Percentiles rank a stretch among this genome's conserved stretches.
Evolutionary conservation across 2,329 filamentous ascomycete species (phyloP).

Genomic region (Ambrosiella beaveri): DNA sequence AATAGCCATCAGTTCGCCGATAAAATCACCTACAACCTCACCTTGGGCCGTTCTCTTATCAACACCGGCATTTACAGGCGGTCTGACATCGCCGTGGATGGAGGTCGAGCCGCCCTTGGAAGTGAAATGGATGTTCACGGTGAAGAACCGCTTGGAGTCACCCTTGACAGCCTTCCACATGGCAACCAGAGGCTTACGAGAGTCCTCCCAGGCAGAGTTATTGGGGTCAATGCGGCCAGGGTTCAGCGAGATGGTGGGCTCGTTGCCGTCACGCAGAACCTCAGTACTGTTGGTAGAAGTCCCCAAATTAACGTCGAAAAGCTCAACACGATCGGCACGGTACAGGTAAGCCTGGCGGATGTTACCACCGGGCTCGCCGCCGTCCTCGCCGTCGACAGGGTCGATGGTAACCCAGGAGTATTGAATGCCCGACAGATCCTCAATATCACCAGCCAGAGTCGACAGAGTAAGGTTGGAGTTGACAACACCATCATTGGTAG

Average conservation of each 20-base stretch:
- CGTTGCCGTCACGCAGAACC: constrained; percentile 30
- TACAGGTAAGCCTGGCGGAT: constrained; percentile 57
- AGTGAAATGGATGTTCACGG: constrained; percentile 52
- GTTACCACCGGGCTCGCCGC: constrained; percentile 52
- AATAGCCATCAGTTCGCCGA: constrained; percentile 36
- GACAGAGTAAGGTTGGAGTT: constrained; percentile 41
- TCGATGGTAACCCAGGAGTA: constrained; percentile 45
- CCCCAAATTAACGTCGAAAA: constrained; percentile 43
- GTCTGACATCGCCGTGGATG: constrained; percentile 46
- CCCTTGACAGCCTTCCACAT: constrained; percentile 43
- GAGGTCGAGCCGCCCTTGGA: constrained; percentile 49
- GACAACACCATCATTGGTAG: constrained; percentile 39
- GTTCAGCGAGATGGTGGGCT: constrained; percentile 45
- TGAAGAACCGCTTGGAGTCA: constrained; percentile 41
- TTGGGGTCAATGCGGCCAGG: constrained; percentile 49
- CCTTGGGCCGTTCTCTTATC: constrained; percentile 39
- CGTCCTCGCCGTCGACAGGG: constrained; percentile 43
- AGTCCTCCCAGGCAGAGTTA: constrained; percentile 40
- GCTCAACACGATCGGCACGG: constrained; percentile 38
- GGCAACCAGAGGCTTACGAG: constrained; percentile 50
- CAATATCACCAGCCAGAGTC: constrained; percentile 36
- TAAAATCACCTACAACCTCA: constrained; percentile 39
- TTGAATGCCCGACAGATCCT: constrained; percentile 27
- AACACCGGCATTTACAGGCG: constrained; percentile 49
- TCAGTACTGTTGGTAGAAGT: constrained; percentile 35